Conservation (phyloP, 352 stramenopile species). For the Phytophthora sp. region DNA sequence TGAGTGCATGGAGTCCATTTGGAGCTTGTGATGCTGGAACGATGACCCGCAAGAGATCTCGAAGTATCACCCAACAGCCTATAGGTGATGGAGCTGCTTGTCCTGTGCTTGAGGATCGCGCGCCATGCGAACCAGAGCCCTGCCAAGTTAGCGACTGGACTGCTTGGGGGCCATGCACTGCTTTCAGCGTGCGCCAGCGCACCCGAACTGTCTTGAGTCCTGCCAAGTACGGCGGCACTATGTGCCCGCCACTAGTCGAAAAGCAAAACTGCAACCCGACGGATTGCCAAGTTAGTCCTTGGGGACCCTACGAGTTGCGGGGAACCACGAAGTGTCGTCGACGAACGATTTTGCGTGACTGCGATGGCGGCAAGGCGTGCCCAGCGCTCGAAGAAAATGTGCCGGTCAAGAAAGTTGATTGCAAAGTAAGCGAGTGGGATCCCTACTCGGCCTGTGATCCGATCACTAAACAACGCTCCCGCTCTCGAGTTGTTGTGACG, state of each 20-base stretch:
- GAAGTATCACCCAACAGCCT: constrained; percentile 51
- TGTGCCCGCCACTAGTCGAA: constrained; percentile 48
- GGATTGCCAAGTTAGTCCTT: constrained; percentile 63
- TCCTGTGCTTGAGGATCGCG: constrained; percentile 39
- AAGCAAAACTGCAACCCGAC: constrained; percentile 69
- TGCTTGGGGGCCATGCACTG: constrained; percentile 43
- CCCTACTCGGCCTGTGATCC: constrained; percentile 46
- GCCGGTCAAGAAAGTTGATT: constrained; percentile 45
- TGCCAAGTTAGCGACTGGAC: constrained; percentile 65
- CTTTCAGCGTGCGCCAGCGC: constrained; percentile 41
- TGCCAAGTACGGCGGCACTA: constrained; percentile 50
- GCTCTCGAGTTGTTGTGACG: constrained; percentile 47
- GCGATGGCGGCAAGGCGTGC: constrained; percentile 52
- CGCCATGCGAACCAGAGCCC: constrained; percentile 51
- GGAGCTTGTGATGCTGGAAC: constrained; percentile 33
- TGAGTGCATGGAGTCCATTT: constrained; percentile 58
- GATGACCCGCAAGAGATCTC: constrained; percentile 48
- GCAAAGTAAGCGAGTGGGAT: constrained; percentile 51
- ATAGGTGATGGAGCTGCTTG: constrained; percentile 58
- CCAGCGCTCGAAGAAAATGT: constrained; percentile 49
- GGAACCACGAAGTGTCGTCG: constrained; percentile 52
- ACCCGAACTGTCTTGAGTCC: constrained; percentile 49
- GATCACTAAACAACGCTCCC: constrained; percentile 44
- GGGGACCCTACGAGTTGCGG: constrained; percentile 48
- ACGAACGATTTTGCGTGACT: constrained; percentile 36